A percentile compares a stretch with the other conserved stretches of the same genome.
Evolutionary conservation across 495 filamentous ascomycete genomes (phyloP).

Genomic region (Penicillium cataractarum): DNA sequence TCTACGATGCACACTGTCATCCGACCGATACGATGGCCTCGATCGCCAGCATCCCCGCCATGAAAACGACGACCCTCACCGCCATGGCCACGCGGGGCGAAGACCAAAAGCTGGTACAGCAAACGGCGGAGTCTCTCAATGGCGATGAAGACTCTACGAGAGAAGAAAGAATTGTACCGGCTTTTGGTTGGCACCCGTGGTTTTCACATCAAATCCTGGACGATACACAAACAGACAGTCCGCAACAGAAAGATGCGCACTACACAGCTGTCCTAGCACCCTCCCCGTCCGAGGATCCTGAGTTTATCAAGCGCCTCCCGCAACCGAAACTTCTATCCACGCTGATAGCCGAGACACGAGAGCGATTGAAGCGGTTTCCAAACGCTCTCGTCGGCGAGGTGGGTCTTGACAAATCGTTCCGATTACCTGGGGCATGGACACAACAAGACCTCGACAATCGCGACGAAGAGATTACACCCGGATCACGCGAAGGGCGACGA

Average conservation of each 20-base stretch:
- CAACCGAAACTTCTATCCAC: slow-evolving; percentile 68
- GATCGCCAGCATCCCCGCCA: slow-evolving; percentile 65
- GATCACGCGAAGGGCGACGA: slow-evolving; percentile 76
- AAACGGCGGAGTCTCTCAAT: slow-evolving; percentile 59
- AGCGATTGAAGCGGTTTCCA: slow-evolving; percentile 64
- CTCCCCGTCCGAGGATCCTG: slow-evolving; percentile 47
- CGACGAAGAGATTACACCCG: slow-evolving; percentile 67
- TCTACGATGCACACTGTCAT: slow-evolving; percentile 94
- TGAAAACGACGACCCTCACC: slow-evolving; percentile 78
- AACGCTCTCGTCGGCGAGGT: slow-evolving; percentile 83
- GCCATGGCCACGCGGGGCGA: slow-evolving; percentile 87
- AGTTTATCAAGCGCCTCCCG: slow-evolving; percentile 70
- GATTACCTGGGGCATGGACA: slow-evolving; percentile 71
- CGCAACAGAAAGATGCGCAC: slow-evolving; percentile 59
- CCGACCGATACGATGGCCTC: slow-evolving; percentile 94
- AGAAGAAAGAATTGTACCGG: slow-evolving; percentile 61
- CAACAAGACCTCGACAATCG: slow-evolving; percentile 53
- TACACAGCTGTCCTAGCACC: slow-evolving; percentile 72
- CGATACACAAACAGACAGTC: slow-evolving; percentile 43
- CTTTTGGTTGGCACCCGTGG: slow-evolving; percentile 99
- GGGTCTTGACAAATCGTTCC: slow-evolving; percentile 83
- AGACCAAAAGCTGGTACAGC: slow-evolving; percentile 83
- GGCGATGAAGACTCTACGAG: slow-evolving; percentile 22
- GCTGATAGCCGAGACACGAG: slow-evolving; percentile 66
- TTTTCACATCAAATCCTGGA: slow-evolving; percentile 88